Evolutionary conservation across 2,329 filamentous ascomycete species (phyloP), one percentile per base, ranked within the genome.

Genomic region (Paradendryphiella salina): DNA sequence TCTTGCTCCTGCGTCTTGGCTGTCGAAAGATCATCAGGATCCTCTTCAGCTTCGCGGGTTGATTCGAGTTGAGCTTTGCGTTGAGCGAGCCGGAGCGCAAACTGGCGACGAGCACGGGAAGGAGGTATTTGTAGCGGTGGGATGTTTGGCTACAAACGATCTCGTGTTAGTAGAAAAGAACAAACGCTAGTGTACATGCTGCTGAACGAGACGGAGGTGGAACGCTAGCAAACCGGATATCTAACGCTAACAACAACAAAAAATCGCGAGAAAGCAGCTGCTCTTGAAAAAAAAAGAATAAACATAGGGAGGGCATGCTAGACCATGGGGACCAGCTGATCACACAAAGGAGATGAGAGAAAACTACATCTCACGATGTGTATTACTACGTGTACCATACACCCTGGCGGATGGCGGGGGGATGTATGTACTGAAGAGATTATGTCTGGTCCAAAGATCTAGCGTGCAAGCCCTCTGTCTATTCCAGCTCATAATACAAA

Each of bases 31-130:
- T 45, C 46, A 8, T 57, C 47, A 2, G 39, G 39, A 9, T 62
- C 64, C 3, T 64, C 61, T 23, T 61, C 61, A 17, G 46, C 48
- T 11, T 67, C 61, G 26, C 50, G 51, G 1, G 59, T 60, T 2
- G 60, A 60, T 52, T 71, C 66, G 10, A 71, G 57, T 17, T 66
- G 54, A 8, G 68, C 69, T 52, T 76, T 75, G 34, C 73, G 89
- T 84, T 65, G 72, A 2, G 77, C 77, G 11, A 97, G 80, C 10
- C 92, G 85, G 10, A 89, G 89, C n/a, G 91, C 92, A n/a, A 97
- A 82, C 72, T 96, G 90, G 47, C 90, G 81, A 42, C 93, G 85
- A 6, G 93, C 93, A 44, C 93, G 85, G 6, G 90, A 95, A 2
- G 93, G 92, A 0, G 89, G 86, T 29, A 93, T 85, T 70, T 93